Conservation (phyloP, 441 rosid species). For the Gossypium trilobum region DNA sequence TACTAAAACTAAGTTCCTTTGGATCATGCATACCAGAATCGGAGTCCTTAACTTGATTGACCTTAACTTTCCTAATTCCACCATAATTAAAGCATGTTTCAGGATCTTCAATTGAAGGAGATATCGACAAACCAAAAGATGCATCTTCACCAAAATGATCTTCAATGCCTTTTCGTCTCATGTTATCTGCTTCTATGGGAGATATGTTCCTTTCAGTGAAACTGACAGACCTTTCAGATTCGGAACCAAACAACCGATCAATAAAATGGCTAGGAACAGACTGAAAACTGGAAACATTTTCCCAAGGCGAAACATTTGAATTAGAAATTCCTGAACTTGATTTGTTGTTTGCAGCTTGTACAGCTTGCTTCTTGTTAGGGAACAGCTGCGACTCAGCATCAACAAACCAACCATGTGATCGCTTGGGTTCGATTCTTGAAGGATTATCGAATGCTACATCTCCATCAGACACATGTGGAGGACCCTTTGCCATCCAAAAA, state of each 20-base stretch:
- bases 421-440: constrained; percentile 39
- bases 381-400: constrained; percentile 41
- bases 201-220: constrained; percentile 43
- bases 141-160: constrained; percentile 38
- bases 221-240: constrained; percentile 37
- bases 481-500: constrained; percentile 47
- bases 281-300: constrained; percentile 36
- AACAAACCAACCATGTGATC: constrained; percentile 52
- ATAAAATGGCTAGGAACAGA: constrained; percentile 42
- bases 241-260: constrained; percentile 40
- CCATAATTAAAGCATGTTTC: constrained; percentile 37
- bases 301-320: constrained; percentile 38
- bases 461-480: constrained; percentile 33
- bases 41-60: constrained; percentile 48
- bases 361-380: constrained; percentile 54
- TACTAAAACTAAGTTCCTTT: constrained; percentile 22
- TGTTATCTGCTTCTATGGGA: constrained; percentile 29
- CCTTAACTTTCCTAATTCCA: constrained; percentile 48
- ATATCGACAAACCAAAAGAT: constrained; percentile 46
- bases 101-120: constrained; percentile 41
- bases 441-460: constrained; percentile 37
- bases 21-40: constrained; percentile 24
- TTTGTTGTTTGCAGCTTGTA: constrained; percentile 31
- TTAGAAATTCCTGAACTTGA: constrained; percentile 24
- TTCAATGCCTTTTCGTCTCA: constrained; percentile 28